phyloP scores from a whole-genome alignment of 2,329 filamentous ascomycete species.

The Claviceps sorghi region DNA sequence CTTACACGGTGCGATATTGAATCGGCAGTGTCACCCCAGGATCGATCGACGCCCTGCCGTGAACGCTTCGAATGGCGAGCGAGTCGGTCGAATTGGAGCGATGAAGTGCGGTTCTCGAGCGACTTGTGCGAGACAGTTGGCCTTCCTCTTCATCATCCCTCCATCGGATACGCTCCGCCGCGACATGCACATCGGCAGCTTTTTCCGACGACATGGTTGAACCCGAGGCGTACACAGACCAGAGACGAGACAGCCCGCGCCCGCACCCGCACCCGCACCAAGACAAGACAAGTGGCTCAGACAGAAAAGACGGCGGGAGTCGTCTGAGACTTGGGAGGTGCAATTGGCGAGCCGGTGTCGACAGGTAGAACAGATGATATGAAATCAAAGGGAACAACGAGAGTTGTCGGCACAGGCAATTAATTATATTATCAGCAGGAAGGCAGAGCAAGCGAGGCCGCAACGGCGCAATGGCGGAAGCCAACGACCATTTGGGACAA shows the following conservation, averaged over 20 bases:
- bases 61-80: conserved; percentile 26
- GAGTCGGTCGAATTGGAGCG: conserved; percentile 20
- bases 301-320: background rate
- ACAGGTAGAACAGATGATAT: no score
- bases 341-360: no score
- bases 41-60: conserved; percentile 15
- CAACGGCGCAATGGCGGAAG: no score
- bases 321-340: no score
- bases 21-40: conserved; percentile 28
- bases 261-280: background rate
- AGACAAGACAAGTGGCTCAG: background rate
- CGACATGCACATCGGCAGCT: conserved; percentile 4
- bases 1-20: conserved; percentile 39
- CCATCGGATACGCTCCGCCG: conserved; percentile 22
- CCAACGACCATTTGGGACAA: background rate
- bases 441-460: no score
- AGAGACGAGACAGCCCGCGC: background rate
- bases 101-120: conserved; percentile 7
- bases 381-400: no score
- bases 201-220: conserved; percentile 7
- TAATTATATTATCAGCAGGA: no score
- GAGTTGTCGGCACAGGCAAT: no score
- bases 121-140: conserved; percentile 9
- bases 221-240: background rate
- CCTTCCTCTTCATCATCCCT: conserved; percentile 21